These are phyloP conservation scores for Candida sojae DNA, from an alignment of 1,139 yeast species.

Conservation along the genomic window DNA sequence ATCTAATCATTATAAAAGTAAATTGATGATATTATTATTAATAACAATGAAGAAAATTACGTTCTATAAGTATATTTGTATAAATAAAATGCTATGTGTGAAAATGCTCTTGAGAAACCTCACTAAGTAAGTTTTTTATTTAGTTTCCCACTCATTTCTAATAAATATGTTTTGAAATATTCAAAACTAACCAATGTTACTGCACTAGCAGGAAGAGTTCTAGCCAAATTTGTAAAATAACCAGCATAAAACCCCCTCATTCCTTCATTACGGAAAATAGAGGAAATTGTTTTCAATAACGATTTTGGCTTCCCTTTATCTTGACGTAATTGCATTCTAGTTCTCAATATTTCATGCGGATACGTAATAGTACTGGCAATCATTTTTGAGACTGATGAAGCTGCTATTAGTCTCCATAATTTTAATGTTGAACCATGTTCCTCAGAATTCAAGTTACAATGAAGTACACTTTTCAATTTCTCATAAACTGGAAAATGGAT, in stretches of 20 bases:
- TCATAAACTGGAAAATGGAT: slow-evolving; percentile 98
- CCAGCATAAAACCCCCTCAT: slow-evolving; percentile 87
- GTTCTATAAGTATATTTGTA: not conserved
- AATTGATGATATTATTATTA: no score
- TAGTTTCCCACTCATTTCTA: slow-evolving; percentile 35
- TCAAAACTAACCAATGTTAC: slow-evolving; percentile 94
- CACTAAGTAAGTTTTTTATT: slow-evolving; percentile 1
- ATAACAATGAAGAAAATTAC: not conserved
- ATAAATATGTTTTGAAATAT: slow-evolving; percentile 66
- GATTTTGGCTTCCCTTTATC: slow-evolving; percentile 13
- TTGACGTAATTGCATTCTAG: slow-evolving; percentile 74
- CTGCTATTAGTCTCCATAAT: slow-evolving; percentile 54
- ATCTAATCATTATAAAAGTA: not conserved
- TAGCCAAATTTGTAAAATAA: slow-evolving; percentile 75
- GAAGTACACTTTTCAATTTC: slow-evolving; percentile 58
- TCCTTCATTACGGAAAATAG: slow-evolving; percentile 72
- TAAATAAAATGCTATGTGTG: not conserved
- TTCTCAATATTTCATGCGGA: slow-evolving; percentile 94
- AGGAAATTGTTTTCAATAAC: slow-evolving; percentile 29
- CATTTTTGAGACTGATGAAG: slow-evolving; percentile 85
- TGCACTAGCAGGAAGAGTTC: slow-evolving; percentile 96
- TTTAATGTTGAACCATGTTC: slow-evolving; percentile 30
- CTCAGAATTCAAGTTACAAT: slow-evolving; percentile 24
- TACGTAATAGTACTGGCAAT: slow-evolving; percentile 87
- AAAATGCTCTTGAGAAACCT: not conserved